Percentiles rank a stretch among this genome's conserved stretches.
Conservation (phyloP, 805 yeast genomes). For the Zygosaccharomyces rouxii region DNA sequence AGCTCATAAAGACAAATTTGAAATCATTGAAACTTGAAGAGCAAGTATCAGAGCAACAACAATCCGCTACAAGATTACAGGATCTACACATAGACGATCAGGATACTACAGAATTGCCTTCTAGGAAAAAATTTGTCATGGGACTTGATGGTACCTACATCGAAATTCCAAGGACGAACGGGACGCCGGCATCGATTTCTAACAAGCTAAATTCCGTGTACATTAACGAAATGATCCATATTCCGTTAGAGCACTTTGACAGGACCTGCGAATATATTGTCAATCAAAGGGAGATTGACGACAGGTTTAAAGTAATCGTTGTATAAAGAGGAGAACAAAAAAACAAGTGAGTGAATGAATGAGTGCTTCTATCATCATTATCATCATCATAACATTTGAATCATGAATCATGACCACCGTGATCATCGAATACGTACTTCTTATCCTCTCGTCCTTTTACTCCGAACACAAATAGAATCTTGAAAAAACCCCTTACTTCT, state of each 20-base stretch:
- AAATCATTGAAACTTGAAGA: slow-evolving; percentile 37
- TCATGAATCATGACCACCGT: not conserved
- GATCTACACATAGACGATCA: slow-evolving; percentile 15
- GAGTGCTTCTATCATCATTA: not conserved
- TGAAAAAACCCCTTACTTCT: not conserved
- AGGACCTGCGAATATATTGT: slow-evolving; percentile 68
- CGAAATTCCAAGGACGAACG: slow-evolving; percentile 16
- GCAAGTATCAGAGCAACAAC: slow-evolving; percentile 8
- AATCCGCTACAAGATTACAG: slow-evolving; percentile 4
- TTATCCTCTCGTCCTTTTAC: not conserved
- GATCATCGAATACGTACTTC: slow-evolving; percentile 2
- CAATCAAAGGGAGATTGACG: slow-evolving; percentile 66
- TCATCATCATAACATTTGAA: not conserved
- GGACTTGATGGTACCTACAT: slow-evolving; percentile 31
- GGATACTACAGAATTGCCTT: slow-evolving; percentile 22
- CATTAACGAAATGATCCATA: slow-evolving; percentile 29
- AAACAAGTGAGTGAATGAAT: too few relatives aligned
- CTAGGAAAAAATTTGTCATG: slow-evolving; percentile 17
- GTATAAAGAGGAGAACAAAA: slow-evolving; percentile 6
- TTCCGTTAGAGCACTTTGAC: slow-evolving; percentile 49
- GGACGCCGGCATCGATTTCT: slow-evolving; percentile 17
- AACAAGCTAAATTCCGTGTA: slow-evolving; percentile 33
- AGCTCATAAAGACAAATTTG: slow-evolving; percentile 65
- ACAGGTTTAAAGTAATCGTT: slow-evolving; percentile 55
- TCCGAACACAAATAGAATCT: slow-evolving; percentile 4